Conservation (phyloP, 2,329 filamentous ascomycete species). For the Furcasterigmium furcatum region DNA sequence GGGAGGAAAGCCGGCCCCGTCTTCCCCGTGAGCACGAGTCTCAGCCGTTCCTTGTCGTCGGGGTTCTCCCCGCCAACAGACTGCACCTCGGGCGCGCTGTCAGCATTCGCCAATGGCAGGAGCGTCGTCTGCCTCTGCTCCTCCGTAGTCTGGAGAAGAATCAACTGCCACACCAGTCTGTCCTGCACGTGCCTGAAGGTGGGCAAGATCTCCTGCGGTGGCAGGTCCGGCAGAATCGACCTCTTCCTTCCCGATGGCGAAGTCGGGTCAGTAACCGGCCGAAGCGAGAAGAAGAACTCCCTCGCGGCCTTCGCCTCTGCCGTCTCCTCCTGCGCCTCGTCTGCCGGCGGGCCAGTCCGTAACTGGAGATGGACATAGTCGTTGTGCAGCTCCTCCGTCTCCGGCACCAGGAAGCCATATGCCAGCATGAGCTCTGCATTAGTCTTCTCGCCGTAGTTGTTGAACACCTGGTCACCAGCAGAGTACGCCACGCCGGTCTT, state of each 20-base stretch:
- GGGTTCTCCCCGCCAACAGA: too few species aligned
- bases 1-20: constrained; percentile 9
- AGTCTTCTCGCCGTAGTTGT: constrained; percentile 73
- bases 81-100: not conserved
- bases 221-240: constrained; percentile 26
- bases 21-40: constrained; percentile 5
- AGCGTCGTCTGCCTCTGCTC: constrained; percentile 21
- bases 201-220: constrained; percentile 20
- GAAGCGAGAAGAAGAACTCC: constrained; percentile 51
- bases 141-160: constrained; percentile 31
- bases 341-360: constrained; percentile 19
- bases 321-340: constrained; percentile 12
- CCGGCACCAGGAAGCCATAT: constrained; percentile 58
- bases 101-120: constrained; percentile 18
- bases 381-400: constrained; percentile 47
- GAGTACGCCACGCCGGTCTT: constrained; percentile 38
- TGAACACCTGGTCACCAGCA: constrained; percentile 56
- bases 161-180: constrained; percentile 48
- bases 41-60: constrained; percentile 8
- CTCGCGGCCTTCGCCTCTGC: constrained; percentile 14
- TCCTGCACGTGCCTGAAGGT: constrained; percentile 50
- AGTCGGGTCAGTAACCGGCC: constrained; percentile 42
- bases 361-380: constrained; percentile 58
- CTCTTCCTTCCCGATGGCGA: constrained; percentile 43
- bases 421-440: constrained; percentile 67